Base-by-base conservation (phyloP, 2,329 filamentous ascomycete species). In the Aspergillus sp. region DNA sequence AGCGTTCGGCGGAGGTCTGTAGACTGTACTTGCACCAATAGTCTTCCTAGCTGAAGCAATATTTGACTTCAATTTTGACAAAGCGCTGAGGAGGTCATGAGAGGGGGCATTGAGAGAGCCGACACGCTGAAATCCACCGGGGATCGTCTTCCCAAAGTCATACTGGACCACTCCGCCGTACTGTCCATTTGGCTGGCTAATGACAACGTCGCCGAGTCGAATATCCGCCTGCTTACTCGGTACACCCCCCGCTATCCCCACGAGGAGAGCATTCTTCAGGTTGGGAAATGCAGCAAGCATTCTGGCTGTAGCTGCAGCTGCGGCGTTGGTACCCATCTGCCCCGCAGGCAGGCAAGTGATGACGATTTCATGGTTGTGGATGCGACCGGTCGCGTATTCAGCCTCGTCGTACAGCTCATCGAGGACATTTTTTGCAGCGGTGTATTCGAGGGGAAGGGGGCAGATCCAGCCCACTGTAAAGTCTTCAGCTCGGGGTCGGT, bases 141-240 rank as follows among this genome's bases (percentile, higher is more conserved):
- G 40, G 12, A 59, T 7, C 2, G 35, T 50, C 46, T 59, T 59
- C 5, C 57, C 57, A 52, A 35, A 59, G 23, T 59, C 49, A 41
- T 57, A 55, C n/a, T 55, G 58, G 4, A 60, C 35, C 3, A 60
- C 50, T 4, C 54, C 52, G 3, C 35, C 52, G 8, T 52, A 52
- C 27, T 45, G 17, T 27, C 41, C 40, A 15, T 24, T 43, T 1
- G 51, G 31, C 27, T 53, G 51, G 3, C 51, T 43, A 6, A 53
- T 43, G 11, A 53, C 35, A 8, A 53, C 53, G 14, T 59, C 51
- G 3, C 56, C 56, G 0, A 58, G 45, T 3, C 51, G 43, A 14
- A 58, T 54, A 6, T 54, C 50, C 15, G 11, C 19, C 19, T 43
- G 44, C 4, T 35, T 21, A n/a, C 50, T 58, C 4, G 50, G 56